Evolutionary conservation across 345 rosid genomes (phyloP).

Genomic region (Murraya paniculata): DNA sequence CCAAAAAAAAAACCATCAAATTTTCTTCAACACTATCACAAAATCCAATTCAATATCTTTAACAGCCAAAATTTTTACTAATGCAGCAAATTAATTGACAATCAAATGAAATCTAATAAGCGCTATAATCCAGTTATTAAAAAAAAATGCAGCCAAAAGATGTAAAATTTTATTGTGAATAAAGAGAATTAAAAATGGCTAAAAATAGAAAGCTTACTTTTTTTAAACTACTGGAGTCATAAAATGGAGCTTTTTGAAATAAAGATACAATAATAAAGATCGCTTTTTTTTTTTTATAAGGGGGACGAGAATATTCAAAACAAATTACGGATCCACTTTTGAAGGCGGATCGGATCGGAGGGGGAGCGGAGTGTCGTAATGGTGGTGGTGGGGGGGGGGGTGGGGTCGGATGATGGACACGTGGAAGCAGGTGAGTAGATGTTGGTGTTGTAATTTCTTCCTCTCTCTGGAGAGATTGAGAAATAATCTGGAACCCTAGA

Average conservation of each 20-base stretch:
- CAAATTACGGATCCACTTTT: constrained; percentile 17
- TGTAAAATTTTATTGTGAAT: background rate
- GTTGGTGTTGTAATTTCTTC: background rate
- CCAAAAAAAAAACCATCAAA: background rate
- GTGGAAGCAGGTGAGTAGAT: background rate
- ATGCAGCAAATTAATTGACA: background rate
- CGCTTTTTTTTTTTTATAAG: background rate
- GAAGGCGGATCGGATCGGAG: constrained; percentile 35
- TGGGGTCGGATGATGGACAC: constrained; percentile 39
- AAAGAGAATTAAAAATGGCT: background rate
- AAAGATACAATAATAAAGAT: background rate
- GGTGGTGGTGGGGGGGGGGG: background rate
- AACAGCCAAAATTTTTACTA: background rate
- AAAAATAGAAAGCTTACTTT: background rate
- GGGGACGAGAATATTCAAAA: constrained; percentile 5
- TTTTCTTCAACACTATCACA: background rate
- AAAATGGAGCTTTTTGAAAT: background rate
- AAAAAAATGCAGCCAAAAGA: background rate
- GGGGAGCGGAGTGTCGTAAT: background rate
- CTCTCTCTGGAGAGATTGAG: constrained; percentile 27
- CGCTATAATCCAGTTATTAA: background rate
- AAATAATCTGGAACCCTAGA: constrained; percentile 35
- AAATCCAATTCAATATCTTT: background rate
- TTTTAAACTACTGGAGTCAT: background rate
- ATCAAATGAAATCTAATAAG: background rate